Conservation (phyloP, 148 eudicot genomes). For the Fagopyrum esculentum region DNA sequence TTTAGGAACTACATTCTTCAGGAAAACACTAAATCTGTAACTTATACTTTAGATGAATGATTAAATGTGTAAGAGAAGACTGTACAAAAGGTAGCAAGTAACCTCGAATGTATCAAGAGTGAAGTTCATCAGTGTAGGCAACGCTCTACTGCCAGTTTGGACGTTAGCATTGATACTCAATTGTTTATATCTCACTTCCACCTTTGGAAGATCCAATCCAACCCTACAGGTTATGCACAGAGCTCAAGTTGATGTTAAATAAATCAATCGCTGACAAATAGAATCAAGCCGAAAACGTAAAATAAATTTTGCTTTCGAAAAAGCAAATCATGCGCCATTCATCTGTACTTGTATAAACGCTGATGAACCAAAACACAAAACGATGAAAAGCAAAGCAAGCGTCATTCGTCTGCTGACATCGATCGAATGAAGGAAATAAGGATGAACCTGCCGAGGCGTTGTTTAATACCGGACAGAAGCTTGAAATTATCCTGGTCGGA, state of each 20-base stretch:
- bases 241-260: no score
- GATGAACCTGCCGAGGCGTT: constrained; percentile 56
- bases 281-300: neutral
- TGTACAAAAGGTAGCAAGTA: neutral
- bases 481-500: constrained; percentile 69
- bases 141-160: constrained; percentile 69
- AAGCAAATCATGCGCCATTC: no score
- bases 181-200: constrained; percentile 73
- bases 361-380: neutral
- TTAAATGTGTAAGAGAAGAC: no score
- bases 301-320: neutral
- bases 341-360: no score
- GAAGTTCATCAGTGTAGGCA: constrained; percentile 71
- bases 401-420: neutral
- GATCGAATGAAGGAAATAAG: neutral
- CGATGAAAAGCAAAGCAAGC: neutral
- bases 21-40: neutral
- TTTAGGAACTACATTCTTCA: neutral
- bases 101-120: constrained; percentile 70
- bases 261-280: neutral
- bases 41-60: neutral
- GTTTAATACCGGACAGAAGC: constrained; percentile 70
- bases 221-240: constrained; percentile 30
- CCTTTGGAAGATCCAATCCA: constrained; percentile 62
- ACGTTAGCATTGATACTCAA: constrained; percentile 52